Evolutionary conservation across 2,329 filamentous ascomycete species (phyloP).

Genomic region (Aureobasidium mangrovei): DNA sequence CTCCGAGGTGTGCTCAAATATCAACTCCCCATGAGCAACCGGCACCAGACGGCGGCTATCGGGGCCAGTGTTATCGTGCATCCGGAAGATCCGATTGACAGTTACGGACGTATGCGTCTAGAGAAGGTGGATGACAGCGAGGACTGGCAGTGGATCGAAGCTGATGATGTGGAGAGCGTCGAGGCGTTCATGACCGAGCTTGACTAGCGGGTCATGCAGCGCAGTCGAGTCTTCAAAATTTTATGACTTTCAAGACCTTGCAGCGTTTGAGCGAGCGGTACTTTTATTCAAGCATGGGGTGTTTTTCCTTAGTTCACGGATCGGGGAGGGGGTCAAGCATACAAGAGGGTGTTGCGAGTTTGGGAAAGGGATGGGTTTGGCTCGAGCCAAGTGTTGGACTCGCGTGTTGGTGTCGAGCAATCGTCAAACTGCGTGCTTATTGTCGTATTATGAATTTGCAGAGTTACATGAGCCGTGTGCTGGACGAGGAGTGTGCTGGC

Average conservation of each 20-base stretch:
- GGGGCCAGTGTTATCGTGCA: conserved; percentile 33
- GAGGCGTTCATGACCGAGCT: conserved; percentile 3
- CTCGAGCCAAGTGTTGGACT: conserved; percentile 1
- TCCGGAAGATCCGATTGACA: conserved; percentile 30
- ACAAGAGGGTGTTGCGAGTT: background rate
- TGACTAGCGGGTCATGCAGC: background rate
- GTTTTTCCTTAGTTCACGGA: background rate
- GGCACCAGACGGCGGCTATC: conserved; percentile 44
- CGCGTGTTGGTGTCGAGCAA: background rate
- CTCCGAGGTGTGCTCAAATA: conserved; percentile 88
- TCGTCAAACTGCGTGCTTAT: background rate
- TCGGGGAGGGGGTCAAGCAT: background rate
- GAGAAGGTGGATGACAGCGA: conserved; percentile 22
- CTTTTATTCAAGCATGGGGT: background rate
- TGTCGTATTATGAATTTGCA: too few species aligned
- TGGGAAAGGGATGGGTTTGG: background rate
- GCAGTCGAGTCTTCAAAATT: background rate
- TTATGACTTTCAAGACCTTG: conserved; percentile 6
- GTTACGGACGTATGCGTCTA: conserved; percentile 24
- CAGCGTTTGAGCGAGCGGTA: conserved; percentile 6
- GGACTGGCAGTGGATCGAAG: conserved; percentile 26
- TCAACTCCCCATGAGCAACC: conserved; percentile 50
- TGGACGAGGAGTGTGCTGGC: too few species aligned
- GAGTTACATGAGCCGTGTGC: too few species aligned
- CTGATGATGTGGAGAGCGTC: conserved; percentile 1